Evolutionary conservation across 2,329 filamentous ascomycete species (phyloP).

Genomic region (Calonectria honghensis): DNA sequence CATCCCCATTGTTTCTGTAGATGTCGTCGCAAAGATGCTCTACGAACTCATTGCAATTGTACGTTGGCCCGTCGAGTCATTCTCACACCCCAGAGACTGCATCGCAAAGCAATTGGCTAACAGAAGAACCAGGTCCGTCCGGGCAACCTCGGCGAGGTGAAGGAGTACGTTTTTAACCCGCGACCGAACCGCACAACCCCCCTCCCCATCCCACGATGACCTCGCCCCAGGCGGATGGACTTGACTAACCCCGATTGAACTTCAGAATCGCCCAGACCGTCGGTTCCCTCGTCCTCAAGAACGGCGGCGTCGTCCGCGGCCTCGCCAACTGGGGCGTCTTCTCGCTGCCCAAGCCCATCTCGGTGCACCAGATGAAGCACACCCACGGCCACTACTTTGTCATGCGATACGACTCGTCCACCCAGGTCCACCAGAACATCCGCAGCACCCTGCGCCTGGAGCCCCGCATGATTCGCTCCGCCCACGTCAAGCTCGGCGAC

Average conservation of each 20-base stretch:
- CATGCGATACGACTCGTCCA: slow-evolving; percentile 92
- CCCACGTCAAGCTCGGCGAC: slow-evolving; percentile 89
- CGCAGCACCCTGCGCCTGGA: slow-evolving; percentile 87
- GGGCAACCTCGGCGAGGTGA: slow-evolving; percentile 91
- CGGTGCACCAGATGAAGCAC: slow-evolving; percentile 89
- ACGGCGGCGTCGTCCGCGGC: slow-evolving; percentile 92
- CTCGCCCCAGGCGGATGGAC: not conserved
- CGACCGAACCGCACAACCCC: slow-evolving; percentile 9
- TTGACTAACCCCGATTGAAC: slow-evolving; percentile 34
- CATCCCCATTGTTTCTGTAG: slow-evolving; percentile 42
- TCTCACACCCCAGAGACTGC: not conserved
- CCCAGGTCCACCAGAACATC: slow-evolving; percentile 83
- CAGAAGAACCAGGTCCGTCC: slow-evolving; percentile 84
- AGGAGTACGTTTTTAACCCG: slow-evolving; percentile 81
- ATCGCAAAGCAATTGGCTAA: slow-evolving; percentile 37
- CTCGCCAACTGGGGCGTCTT: slow-evolving; percentile 97
- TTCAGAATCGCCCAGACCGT: slow-evolving; percentile 89
- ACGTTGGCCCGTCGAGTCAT: slow-evolving; percentile 60
- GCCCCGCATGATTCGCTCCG: slow-evolving; percentile 91
- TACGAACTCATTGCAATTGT: slow-evolving; percentile 99
- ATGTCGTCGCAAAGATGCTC: slow-evolving; percentile 80
- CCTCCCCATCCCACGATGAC: slow-evolving; percentile 16
- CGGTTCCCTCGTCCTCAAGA: slow-evolving; percentile 86
- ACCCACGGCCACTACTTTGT: slow-evolving; percentile 96
- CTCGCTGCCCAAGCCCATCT: slow-evolving; percentile 85